Evolutionary conservation across 768 basidiomycete species (phyloP).

Genomic region (Dacryopinax spathularia): DNA sequence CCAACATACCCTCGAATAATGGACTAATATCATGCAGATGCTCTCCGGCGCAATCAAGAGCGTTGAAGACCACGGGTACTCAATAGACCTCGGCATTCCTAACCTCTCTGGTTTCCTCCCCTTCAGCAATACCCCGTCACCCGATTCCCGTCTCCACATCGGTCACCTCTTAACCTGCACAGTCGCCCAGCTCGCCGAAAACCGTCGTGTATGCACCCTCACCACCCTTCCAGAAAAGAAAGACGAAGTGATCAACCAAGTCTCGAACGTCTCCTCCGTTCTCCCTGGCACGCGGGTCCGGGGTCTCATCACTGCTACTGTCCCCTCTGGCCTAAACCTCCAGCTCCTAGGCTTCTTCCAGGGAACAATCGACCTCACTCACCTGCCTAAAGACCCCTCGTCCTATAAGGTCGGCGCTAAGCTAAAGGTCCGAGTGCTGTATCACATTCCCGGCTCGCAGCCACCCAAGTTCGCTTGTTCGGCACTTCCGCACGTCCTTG

Average conservation of each 20-base stretch:
- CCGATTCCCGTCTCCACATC: constrained; percentile 30
- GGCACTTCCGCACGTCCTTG: constrained; percentile 54
- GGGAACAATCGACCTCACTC: constrained; percentile 73
- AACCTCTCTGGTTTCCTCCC: constrained; percentile 74
- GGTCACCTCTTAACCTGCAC: constrained; percentile 56
- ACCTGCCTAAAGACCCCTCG: constrained; percentile 38
- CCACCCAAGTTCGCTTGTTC: constrained; percentile 79
- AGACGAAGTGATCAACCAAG: constrained; percentile 1
- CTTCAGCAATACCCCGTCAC: constrained; percentile 47
- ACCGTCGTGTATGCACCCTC: constrained; percentile 67
- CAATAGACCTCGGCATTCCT: constrained; percentile 67
- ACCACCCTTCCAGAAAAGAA: constrained; percentile 39
- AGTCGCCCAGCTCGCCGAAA: constrained; percentile 54
- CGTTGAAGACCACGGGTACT: constrained; percentile 89
- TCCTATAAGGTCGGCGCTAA: constrained; percentile 50
- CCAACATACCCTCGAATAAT: constrained; percentile 6
- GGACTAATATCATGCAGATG: constrained; percentile 33
- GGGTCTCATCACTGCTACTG: constrained; percentile 61
- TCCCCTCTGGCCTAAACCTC: constrained; percentile 62
- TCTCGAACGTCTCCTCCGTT: constrained; percentile 45
- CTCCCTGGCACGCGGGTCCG: constrained; percentile 78
- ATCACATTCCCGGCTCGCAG: constrained; percentile 49
- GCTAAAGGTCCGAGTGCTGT: constrained; percentile 72
- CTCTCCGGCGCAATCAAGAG: constrained; percentile 64
- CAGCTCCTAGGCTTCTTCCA: constrained; percentile 87